Evolutionary conservation across 1,284 basidiomycete genomes (phyloP).

Genomic region (Omphalotus olearius): DNA sequence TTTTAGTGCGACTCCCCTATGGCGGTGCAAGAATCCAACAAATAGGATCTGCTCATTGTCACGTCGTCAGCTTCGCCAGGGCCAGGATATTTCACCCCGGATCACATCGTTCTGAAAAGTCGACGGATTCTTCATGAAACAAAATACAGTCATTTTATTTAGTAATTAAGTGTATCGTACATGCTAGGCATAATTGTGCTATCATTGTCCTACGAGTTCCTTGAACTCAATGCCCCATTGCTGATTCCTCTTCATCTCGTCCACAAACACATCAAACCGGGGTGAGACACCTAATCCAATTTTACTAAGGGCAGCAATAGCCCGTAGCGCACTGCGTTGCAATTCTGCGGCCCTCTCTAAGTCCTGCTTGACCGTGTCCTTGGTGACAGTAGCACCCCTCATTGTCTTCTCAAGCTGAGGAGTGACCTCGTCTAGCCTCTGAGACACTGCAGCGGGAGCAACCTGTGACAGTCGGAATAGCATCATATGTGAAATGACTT

Average conservation of each 20-base stretch:
- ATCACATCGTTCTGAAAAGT: too few relatives aligned
- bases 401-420: constrained; percentile 83
- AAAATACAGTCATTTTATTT: too few relatives aligned
- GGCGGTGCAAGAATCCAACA: too few relatives aligned
- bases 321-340: constrained; percentile 83
- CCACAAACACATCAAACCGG: constrained; percentile 75
- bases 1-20: too few relatives aligned
- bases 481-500: constrained; percentile 95
- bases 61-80: too few relatives aligned
- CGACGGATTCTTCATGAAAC: too few relatives aligned
- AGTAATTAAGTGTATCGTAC: too few relatives aligned
- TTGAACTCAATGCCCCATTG: constrained; percentile 68
- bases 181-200: background rate
- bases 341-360: constrained; percentile 91
- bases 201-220: constrained; percentile 36
- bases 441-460: constrained; percentile 75
- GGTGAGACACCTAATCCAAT: constrained; percentile 61
- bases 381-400: constrained; percentile 87
- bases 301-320: constrained; percentile 81
- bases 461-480: constrained; percentile 87
- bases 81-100: too few relatives aligned
- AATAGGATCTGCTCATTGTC: too few relatives aligned
- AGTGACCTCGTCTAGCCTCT: constrained; percentile 83
- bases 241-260: constrained; percentile 56
- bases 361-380: constrained; percentile 97